Conservation (phyloP, 2,329 filamentous ascomycete genomes). For the Penicillium sp. region DNA sequence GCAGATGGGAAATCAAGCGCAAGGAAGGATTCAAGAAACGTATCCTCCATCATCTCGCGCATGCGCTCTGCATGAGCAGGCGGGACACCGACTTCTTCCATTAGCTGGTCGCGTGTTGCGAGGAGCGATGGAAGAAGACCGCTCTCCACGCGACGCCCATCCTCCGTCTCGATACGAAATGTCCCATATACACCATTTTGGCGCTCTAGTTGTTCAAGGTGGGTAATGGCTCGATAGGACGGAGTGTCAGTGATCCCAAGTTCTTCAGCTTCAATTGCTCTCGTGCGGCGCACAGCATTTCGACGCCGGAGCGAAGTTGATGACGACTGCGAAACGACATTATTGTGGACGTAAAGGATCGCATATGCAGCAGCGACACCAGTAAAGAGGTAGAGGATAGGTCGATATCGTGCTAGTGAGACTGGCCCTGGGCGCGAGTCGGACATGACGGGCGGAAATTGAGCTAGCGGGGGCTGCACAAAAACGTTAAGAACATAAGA, state of each 20-base stretch:
- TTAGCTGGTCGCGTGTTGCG: constrained; percentile 42
- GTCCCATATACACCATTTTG: constrained; percentile 44
- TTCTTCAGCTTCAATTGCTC: constrained; percentile 30
- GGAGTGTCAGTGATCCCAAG: constrained; percentile 29
- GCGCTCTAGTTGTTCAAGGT: constrained; percentile 41
- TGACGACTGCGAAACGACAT: constrained; percentile 27
- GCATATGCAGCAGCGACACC: constrained; percentile 44
- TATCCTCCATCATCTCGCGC: constrained; percentile 46
- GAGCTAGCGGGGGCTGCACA: constrained; percentile 17
- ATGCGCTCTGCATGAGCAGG: constrained; percentile 41
- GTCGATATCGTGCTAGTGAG: constrained; percentile 40
- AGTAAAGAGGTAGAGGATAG: constrained; percentile 42
- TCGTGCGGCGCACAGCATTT: constrained; percentile 39
- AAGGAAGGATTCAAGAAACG: constrained; percentile 44
- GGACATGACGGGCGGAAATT: constrained; percentile 30
- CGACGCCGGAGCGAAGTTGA: constrained; percentile 38
- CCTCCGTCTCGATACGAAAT: constrained; percentile 44
- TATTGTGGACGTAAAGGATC: constrained; percentile 40
- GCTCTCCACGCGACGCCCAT: constrained; percentile 42
- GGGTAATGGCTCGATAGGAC: constrained; percentile 38
- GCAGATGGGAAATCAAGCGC: constrained; percentile 40
- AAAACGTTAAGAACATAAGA: constrained; percentile 11
- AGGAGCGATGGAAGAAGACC: constrained; percentile 44
- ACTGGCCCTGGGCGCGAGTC: constrained; percentile 30
- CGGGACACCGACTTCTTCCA: constrained; percentile 41